phyloP scores from a whole-genome alignment of 2,329 filamentous ascomycete genomes.

The Daldinia sp. region DNA sequence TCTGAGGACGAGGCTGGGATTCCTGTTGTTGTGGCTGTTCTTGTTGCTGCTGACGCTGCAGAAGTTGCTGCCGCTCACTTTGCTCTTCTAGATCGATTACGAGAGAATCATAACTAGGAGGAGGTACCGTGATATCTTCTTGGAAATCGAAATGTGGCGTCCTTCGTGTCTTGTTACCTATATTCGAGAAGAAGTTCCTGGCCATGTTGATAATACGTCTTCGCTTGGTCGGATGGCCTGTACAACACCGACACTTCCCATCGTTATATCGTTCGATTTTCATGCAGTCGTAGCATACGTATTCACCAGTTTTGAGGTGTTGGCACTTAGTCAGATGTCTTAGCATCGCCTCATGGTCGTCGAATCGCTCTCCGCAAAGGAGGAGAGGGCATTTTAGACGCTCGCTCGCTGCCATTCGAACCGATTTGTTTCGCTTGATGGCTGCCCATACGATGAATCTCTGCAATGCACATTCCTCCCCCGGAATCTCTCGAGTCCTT shows the following conservation, averaged over 20 bases:
- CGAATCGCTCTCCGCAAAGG: conserved; percentile 63
- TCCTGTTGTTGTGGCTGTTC: conserved; percentile 21
- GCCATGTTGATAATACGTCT: conserved; percentile 65
- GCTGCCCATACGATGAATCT: conserved; percentile 69
- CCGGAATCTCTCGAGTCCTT: conserved; percentile 60
- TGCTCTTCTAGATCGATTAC: conserved; percentile 48
- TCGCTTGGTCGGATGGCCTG: conserved; percentile 64
- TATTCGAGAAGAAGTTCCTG: conserved; percentile 65
- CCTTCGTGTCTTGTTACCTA: conserved; percentile 63
- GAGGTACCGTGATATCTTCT: conserved; percentile 53
- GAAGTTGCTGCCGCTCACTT: conserved; percentile 43
- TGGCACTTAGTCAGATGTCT: conserved; percentile 64
- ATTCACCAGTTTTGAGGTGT: conserved; percentile 63
- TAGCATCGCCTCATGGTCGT: conserved; percentile 66
- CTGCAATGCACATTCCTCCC: conserved; percentile 64
- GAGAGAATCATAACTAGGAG: conserved; percentile 62
- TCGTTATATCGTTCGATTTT: conserved; percentile 66
- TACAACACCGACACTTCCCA: conserved; percentile 62
- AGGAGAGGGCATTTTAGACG: conserved; percentile 65
- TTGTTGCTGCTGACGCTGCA: conserved; percentile 32
- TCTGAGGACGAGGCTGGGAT: conserved; percentile 43
- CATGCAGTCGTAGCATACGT: conserved; percentile 68
- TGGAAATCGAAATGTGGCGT: conserved; percentile 48
- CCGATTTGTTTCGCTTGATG: conserved; percentile 64
- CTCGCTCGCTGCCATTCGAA: conserved; percentile 61